Percentiles rank a stretch among this genome's conserved stretches.
These are phyloP conservation scores for Candida nemodendra DNA, from an alignment of 805 yeast species.

Conservation along the genomic window DNA sequence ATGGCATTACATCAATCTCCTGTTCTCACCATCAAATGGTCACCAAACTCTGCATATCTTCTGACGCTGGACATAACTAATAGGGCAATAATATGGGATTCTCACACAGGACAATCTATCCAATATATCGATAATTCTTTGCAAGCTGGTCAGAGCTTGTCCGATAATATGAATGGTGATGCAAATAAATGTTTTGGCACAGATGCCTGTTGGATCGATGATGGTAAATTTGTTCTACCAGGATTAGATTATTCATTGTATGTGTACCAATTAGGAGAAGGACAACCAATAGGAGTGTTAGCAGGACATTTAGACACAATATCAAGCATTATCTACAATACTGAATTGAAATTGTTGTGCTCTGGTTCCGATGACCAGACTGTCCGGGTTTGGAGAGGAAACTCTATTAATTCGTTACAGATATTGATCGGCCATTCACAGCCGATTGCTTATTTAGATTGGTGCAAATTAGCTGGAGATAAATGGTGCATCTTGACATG, in stretches of 20 bases:
- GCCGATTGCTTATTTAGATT: conserved; percentile 52
- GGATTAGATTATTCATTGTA: conserved; percentile 53
- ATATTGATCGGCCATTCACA: conserved; percentile 54
- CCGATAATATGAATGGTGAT: conserved; percentile 14
- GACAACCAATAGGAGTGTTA: conserved; percentile 48
- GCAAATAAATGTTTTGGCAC: conserved; percentile 36
- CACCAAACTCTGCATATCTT: conserved; percentile 48
- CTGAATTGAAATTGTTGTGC: conserved; percentile 52
- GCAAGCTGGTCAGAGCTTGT: background rate
- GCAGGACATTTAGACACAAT: conserved; percentile 67
- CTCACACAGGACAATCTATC: conserved; percentile 47
- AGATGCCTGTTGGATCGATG: conserved; percentile 74
- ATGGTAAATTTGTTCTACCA: conserved; percentile 67
- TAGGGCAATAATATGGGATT: conserved; percentile 65
- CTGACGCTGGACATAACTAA: conserved; percentile 60
- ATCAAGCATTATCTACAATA: conserved; percentile 54
- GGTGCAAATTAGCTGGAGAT: conserved; percentile 44
- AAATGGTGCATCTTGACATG: conserved; percentile 43
- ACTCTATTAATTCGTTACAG: conserved; percentile 50
- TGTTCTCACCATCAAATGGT: conserved; percentile 61
- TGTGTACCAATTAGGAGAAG: conserved; percentile 51
- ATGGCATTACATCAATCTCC: conserved; percentile 54
- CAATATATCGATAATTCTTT: conserved; percentile 40
- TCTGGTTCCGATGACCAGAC: conserved; percentile 77
- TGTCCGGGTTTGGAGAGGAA: conserved; percentile 74